Conservation (phyloP, 306 rosid genomes). For the Corylus avellana region DNA sequence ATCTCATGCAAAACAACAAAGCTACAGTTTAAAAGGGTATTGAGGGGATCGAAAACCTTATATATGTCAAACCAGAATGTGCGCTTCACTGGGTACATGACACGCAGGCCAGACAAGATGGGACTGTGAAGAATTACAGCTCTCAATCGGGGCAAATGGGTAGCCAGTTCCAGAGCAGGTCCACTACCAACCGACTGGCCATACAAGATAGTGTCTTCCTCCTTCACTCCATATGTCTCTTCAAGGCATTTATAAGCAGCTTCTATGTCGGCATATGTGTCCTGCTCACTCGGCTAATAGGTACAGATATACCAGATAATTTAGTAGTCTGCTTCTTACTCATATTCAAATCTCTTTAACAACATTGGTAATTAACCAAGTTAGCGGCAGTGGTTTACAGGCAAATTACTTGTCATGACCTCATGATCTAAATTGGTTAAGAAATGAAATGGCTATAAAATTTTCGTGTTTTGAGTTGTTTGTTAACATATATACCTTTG, state of each 20-base stretch:
- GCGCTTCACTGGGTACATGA: constrained; percentile 61
- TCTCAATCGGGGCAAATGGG: constrained; percentile 47
- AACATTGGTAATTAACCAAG: neutral
- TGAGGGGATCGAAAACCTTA: constrained; percentile 39
- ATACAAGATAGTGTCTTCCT: constrained; percentile 55
- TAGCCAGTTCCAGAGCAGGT: constrained; percentile 59
- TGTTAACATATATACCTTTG: too few relatives aligned
- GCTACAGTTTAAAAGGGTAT: neutral
- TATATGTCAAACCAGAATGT: constrained; percentile 77
- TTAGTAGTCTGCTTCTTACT: neutral
- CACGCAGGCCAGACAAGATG: constrained; percentile 65
- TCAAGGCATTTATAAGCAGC: constrained; percentile 59
- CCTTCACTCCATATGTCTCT: constrained; percentile 61
- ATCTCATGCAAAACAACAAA: neutral
- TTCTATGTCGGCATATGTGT: constrained; percentile 74
- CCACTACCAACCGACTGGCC: constrained; percentile 82
- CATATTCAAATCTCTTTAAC: neutral
- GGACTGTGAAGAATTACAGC: constrained; percentile 69
- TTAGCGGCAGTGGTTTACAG: neutral
- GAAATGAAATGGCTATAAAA: neutral
- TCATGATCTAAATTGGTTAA: neutral
- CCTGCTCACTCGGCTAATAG: constrained; percentile 69
- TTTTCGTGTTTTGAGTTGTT: neutral
- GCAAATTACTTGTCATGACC: neutral
- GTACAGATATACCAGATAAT: constrained; percentile 2